These are phyloP conservation scores for Geotrichum aggregatum DNA, from an alignment of 1,139 yeast species.

Conservation along the genomic window DNA sequence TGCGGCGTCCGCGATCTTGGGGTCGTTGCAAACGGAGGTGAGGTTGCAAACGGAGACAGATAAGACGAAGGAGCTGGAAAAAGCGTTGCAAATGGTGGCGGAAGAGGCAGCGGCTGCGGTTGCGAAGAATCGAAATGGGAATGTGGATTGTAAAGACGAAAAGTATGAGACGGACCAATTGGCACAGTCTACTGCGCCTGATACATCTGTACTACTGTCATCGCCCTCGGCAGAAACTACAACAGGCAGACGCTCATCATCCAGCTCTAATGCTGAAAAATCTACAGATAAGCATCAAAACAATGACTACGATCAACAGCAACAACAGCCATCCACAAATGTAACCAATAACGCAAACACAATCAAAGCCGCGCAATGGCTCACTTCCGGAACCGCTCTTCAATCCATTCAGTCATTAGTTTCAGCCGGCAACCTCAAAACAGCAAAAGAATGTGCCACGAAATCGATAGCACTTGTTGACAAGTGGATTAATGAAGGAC, in stretches of 20 bases:
- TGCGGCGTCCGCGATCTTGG: slow-evolving; percentile 40
- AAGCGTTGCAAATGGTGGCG: not conserved
- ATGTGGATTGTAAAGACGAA: no score
- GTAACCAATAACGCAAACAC: not conserved
- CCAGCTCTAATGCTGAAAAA: not conserved
- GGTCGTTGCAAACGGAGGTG: slow-evolving; percentile 23
- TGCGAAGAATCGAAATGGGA: no score
- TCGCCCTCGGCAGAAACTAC: no score
- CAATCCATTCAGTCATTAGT: not conserved
- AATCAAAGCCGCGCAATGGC: slow-evolving; percentile 1
- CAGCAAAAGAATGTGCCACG: not conserved
- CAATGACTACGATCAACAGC: no score
- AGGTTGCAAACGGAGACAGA: not conserved
- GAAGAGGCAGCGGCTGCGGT: not conserved
- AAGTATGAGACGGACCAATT: no score
- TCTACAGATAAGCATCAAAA: no score
- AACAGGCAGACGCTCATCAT: no score
- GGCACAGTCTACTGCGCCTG: no score
- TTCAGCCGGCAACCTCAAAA: not conserved
- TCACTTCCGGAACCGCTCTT: not conserved
- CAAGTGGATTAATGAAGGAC: not conserved
- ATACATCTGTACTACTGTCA: no score
- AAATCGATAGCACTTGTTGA: not conserved
- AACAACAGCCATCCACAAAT: not conserved
- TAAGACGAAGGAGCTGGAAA: not conserved